A percentile compares a stretch with the other conserved stretches of the same genome.
Conservation (phyloP, 345 rosid species). For the Euphorbia pulcherrima region DNA sequence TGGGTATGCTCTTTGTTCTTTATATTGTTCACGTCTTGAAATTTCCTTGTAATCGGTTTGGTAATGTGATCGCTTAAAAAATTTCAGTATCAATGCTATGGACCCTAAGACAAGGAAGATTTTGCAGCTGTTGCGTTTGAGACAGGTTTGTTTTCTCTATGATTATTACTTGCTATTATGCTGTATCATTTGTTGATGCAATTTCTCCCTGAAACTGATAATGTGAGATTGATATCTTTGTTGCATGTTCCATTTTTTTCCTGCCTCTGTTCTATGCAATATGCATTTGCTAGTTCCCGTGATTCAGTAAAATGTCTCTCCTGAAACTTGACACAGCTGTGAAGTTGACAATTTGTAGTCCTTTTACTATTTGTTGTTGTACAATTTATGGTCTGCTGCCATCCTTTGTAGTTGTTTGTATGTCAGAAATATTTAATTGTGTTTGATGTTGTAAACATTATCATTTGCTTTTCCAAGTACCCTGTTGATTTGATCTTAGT, state of each 20-base stretch:
- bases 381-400: background rate
- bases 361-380: background rate
- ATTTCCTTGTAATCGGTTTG: background rate
- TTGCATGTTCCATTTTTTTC: background rate
- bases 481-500: background rate
- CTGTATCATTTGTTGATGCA: background rate
- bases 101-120: conserved; percentile 81
- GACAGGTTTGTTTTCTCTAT: conserved; percentile 55
- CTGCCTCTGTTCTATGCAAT: background rate
- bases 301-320: background rate
- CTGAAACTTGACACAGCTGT: background rate
- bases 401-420: background rate
- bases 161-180: background rate
- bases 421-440: background rate
- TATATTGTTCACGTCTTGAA: background rate
- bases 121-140: conserved; percentile 84
- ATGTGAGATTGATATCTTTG: background rate
- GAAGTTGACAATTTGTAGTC: background rate
- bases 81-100: conserved; percentile 76
- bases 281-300: background rate
- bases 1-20: conserved; percentile 9
- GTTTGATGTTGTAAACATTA: background rate
- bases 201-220: background rate
- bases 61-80: background rate
- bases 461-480: background rate